Evolutionary conservation across 176 grass and related monocot species (phyloP), one percentile per base, ranked within the genome.

Genomic region (Areca catechu): DNA sequence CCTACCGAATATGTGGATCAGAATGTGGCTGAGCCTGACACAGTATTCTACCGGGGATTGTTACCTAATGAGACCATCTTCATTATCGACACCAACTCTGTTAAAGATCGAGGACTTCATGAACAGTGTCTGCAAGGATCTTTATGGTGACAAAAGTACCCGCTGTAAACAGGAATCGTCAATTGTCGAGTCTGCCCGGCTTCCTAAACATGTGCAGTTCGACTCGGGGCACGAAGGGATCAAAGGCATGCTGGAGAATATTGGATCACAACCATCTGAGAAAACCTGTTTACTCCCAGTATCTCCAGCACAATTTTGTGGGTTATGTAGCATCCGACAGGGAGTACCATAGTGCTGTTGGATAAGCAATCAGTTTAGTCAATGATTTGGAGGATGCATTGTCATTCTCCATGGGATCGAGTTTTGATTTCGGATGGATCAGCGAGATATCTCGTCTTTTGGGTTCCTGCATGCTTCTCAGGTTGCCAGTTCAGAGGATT

Each of bases 101-200:
- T 85, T 54, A 78, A 82, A 78, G 43, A n/a, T n/a, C n/a, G n/a
- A 79, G 48, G 74, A 89, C 22, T 89, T 89, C 67, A 85, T 79
- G 86, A 85, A 62, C 64, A 79, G 53, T 76, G 21, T 85, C 34
- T 72, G 56, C 20, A 85, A 72, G 51, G 70, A 66, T 52, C 70
- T 72, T 60, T 89, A 84, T 59, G 74, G 71, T 54, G 74, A 64
- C 54, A 84, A 70, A 62, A 71, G 62, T 69, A 29, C 37, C 17
- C 53, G 67, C 58, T 85, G 53, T 12, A 76, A 82, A 62, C 66
- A 85, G 53, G 54, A 30, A 43, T 72, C 79, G 70, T 65, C 77
- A 25, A 59, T 89, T 54, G 55, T 82, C 27, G 22, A 65, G n/a
- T 53, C 28, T 22, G 56, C 50, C 23, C 81, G 76, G 54, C 71